Evolutionary conservation across 169 alveolate species (phyloP), one percentile per base, ranked within the genome.

Genomic region (Plasmodium coatneyi): DNA sequence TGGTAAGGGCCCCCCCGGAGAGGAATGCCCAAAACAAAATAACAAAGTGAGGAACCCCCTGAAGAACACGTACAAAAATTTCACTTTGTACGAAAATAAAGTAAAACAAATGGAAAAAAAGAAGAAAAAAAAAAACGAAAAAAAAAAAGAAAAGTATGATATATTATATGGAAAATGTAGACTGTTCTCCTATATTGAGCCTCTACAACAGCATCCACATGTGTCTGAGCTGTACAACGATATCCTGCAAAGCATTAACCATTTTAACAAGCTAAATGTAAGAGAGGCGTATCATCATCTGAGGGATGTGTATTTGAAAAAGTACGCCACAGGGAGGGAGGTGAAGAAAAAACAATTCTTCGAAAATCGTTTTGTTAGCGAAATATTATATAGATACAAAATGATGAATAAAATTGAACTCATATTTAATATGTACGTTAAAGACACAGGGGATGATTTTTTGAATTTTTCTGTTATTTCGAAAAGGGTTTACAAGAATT

Each of bases 371-470:
- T 86, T 74, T 74, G 82, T 86, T 30, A 86, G 93, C 80, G 93
- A 86, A 76, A 86, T 86, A 19, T 86, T 86, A 39, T 86, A 86
- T 86, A 60, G 93, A 39, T 86, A 86, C 56, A 86, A 86, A 86
- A 86, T 86, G 19, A 74, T 86, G n/a, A 86, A 36, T 22, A 86
- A 86, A 76, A 76, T 78, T 0, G 93, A 74, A 86, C 25, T 41
- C n/a, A 34, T 86, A 86, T 86, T 86, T 76, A 86, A 86, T 70
- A 1, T 74, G 19, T n/a, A 28, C 36, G 60, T 49, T 49, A 60
- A 86, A 32, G 52, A 74, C 9, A 10, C 81, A 34, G 12, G 80
- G 28, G 72, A 72, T 28, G 60, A 74, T 32, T 19, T 16, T 46
- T 19, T 74, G 14, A 86, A 86, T 19, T 86, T 52, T 76, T 86